Evolutionary conservation across 495 filamentous ascomycete species (phyloP).

Genomic region (Podospora australis): DNA sequence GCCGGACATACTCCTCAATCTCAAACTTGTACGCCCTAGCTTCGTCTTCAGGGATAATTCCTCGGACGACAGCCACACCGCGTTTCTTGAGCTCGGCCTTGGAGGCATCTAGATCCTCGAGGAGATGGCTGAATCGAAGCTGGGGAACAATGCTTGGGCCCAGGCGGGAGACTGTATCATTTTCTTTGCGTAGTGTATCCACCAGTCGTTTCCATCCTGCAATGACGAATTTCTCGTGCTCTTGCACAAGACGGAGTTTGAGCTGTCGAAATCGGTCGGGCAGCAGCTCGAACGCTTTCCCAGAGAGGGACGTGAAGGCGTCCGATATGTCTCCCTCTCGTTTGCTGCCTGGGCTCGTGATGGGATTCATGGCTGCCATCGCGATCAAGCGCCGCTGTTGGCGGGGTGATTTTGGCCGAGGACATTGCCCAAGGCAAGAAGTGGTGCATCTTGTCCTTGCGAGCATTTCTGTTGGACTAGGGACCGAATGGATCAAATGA

Average conservation of each 20-base stretch:
- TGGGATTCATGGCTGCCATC: conserved; percentile 17
- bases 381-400: conserved; percentile 2
- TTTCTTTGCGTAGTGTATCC: conserved; percentile 45
- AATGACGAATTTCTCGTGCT: conserved; percentile 54
- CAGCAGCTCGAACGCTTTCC: conserved; percentile 55
- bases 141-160: conserved; percentile 49
- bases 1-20: conserved; percentile 52
- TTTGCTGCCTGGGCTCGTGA: conserved; percentile 21
- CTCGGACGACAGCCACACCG: conserved; percentile 57
- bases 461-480: too few species aligned
- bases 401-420: not conserved
- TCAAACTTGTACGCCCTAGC: conserved; percentile 54
- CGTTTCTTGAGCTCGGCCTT: conserved; percentile 50
- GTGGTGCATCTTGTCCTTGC: too few species aligned
- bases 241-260: conserved; percentile 57
- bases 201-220: conserved; percentile 69
- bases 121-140: conserved; percentile 50
- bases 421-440: too few species aligned
- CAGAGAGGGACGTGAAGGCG: conserved; percentile 74
- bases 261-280: conserved; percentile 68
- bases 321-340: conserved; percentile 72
- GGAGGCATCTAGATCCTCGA: conserved; percentile 37
- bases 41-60: conserved; percentile 53
- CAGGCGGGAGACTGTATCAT: conserved; percentile 35
- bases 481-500: too few species aligned